Conservation (phyloP, 257 asterid genomes). For the Leonotis leonurus region DNA sequence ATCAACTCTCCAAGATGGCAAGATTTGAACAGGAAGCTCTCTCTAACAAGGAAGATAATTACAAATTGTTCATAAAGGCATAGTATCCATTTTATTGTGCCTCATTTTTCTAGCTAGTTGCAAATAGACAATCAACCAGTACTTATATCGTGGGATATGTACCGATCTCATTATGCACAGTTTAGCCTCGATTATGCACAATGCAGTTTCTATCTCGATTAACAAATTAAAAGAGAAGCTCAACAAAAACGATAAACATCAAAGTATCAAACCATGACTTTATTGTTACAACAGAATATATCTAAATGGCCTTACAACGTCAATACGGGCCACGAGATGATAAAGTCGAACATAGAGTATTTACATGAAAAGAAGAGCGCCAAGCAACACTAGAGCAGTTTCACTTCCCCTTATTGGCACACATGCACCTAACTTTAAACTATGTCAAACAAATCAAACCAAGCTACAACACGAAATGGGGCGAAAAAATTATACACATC, state of each 20-base stretch:
- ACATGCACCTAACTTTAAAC: conserved; percentile 15
- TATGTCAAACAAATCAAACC: conserved; percentile 25
- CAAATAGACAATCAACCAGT: conserved; percentile 3
- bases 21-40: conserved; percentile 36
- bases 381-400: conserved; percentile 28
- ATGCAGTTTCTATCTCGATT: no score
- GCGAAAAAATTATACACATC: no score
- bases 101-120: not conserved
- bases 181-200: no score
- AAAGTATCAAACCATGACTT: conserved; percentile 23
- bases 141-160: no score
- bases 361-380: conserved; percentile 31
- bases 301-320: conserved; percentile 16
- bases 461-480: conserved; percentile 15
- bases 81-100: conserved; percentile 2
- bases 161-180: no score
- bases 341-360: conserved; percentile 24
- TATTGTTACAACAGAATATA: conserved; percentile 25
- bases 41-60: not conserved
- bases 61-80: not conserved
- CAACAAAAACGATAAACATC: not conserved
- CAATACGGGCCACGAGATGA: conserved; percentile 9
- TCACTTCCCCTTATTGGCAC: conserved; percentile 34
- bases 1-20: conserved; percentile 52
- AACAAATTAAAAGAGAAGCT: no score